Percentiles rank a stretch among this genome's conserved stretches.
These are phyloP conservation scores for Radiomyces spectabilis DNA, from an alignment of 192 early-diverging fungal genomes.

Conservation along the genomic window DNA sequence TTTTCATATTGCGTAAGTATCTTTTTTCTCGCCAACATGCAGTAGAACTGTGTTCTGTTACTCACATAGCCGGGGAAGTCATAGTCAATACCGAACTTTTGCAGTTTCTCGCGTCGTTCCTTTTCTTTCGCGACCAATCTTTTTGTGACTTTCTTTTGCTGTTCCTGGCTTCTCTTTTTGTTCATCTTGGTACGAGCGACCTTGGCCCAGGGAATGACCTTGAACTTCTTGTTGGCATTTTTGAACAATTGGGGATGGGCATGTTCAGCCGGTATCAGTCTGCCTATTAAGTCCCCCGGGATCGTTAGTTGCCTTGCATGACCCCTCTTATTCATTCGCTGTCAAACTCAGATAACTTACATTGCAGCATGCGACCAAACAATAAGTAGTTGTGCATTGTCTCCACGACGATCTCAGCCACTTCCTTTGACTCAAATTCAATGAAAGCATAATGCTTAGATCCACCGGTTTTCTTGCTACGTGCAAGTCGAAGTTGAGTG, in stretches of 20 bases:
- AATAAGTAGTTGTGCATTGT: slow-evolving; percentile 97
- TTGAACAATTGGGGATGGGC: slow-evolving; percentile 71
- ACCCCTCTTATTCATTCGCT: not conserved
- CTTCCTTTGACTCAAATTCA: slow-evolving; percentile 73
- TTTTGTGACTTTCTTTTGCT: slow-evolving; percentile 28
- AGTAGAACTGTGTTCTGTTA: no score
- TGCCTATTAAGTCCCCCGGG: slow-evolving; percentile 14
- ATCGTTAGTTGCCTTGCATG: no score
- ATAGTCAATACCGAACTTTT: slow-evolving; percentile 76
- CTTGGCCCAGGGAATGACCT: slow-evolving; percentile 50
- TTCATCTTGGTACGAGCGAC: slow-evolving; percentile 51
- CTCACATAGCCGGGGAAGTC: slow-evolving; percentile 76
- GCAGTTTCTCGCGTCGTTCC: slow-evolving; percentile 53
- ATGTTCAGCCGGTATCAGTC: slow-evolving; percentile 58
- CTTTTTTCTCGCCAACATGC: no score
- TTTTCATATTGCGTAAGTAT: no score
- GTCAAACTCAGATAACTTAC: slow-evolving; percentile 36
- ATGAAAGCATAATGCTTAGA: slow-evolving; percentile 95
- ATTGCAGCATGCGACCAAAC: slow-evolving; percentile 71
- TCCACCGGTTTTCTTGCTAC: slow-evolving; percentile 87
- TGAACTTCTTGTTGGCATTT: slow-evolving; percentile 64
- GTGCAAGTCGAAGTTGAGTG: slow-evolving; percentile 64
- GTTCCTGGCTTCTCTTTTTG: slow-evolving; percentile 42
- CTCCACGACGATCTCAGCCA: slow-evolving; percentile 85
- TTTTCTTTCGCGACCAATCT: slow-evolving; percentile 49